Evolutionary conservation across 2,329 filamentous ascomycete species (phyloP).

Genomic region (Dactylellina cionopaga): DNA sequence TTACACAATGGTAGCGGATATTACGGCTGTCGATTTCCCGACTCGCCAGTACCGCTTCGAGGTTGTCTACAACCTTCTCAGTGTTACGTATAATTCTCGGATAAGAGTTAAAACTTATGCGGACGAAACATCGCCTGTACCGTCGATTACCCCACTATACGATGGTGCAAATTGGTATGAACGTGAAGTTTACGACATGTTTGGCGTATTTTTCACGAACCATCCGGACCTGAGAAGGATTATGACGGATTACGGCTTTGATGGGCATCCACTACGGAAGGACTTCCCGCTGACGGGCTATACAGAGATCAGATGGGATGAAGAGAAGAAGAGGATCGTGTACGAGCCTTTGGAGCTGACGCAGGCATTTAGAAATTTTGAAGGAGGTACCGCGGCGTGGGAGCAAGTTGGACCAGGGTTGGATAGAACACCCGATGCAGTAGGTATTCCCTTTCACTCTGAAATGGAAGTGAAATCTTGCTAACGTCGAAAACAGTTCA

Average conservation of each 20-base stretch:
- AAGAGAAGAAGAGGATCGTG: slow-evolving; percentile 99
- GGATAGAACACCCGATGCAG: slow-evolving; percentile 55
- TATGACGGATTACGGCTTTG: slow-evolving; percentile 99
- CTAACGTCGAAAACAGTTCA: slow-evolving; percentile 69
- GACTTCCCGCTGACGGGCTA: slow-evolving; percentile 98
- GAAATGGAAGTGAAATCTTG: not conserved
- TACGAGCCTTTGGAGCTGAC: slow-evolving; percentile 97
- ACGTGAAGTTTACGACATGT: slow-evolving; percentile 96
- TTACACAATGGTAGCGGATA: slow-evolving; percentile 90
- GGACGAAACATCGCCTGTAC: slow-evolving; percentile 92
- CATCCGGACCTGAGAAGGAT: slow-evolving; percentile 96
- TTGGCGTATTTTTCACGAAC: slow-evolving; percentile 93
- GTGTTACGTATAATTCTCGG: slow-evolving; percentile 93
- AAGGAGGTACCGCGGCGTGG: slow-evolving; percentile 80
- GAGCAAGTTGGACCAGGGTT: slow-evolving; percentile 68
- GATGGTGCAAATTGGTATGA: slow-evolving; percentile 99
- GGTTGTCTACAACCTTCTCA: slow-evolving; percentile 96
- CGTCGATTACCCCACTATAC: slow-evolving; percentile 84
- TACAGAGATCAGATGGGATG: slow-evolving; percentile 96
- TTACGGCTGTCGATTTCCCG: slow-evolving; percentile 95
- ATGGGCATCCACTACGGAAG: slow-evolving; percentile 95
- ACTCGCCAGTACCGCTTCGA: slow-evolving; percentile 96
- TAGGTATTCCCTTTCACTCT: slow-evolving; percentile 38
- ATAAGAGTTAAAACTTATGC: slow-evolving; percentile 99
- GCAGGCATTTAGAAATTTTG: slow-evolving; percentile 98